Conservation (phyloP, 225 moss, liverwort and hornwort species). For the Sphagnum tenellum region DNA sequence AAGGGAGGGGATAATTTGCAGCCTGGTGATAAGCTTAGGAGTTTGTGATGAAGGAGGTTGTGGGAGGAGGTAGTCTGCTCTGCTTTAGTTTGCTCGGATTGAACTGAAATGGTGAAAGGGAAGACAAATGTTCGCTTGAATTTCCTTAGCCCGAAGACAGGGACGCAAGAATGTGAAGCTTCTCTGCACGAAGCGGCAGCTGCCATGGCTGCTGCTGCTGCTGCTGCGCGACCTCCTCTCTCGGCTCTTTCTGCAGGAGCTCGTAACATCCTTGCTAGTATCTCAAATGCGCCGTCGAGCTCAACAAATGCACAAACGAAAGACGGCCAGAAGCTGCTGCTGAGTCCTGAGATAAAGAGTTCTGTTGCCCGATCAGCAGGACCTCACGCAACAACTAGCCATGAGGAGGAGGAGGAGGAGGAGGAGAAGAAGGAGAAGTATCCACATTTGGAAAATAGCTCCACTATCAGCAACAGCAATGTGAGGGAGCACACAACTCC, state of each 20-base stretch:
- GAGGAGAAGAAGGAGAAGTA: background rate
- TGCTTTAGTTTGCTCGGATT: too few relatives aligned
- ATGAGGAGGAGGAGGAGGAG: too few relatives aligned
- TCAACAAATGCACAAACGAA: conserved; percentile 30
- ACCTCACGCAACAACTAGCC: too few relatives aligned
- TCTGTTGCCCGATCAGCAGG: too few relatives aligned
- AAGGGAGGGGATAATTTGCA: too few relatives aligned
- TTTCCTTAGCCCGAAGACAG: conserved; percentile 42
- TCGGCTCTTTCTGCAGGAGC: conserved; percentile 47
- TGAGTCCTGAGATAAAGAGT: background rate
- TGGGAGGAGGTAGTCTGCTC: too few relatives aligned
- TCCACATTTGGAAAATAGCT: conserved; percentile 22
- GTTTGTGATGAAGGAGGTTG: too few relatives aligned
- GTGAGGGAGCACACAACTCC: too few relatives aligned
- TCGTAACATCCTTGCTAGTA: conserved; percentile 33
- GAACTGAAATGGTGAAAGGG: conserved; percentile 50
- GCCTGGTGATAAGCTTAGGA: too few relatives aligned
- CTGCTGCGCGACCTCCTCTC: conserved; percentile 57
- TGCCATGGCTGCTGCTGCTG: conserved; percentile 8
- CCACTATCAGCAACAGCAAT: too few relatives aligned
- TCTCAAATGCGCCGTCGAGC: conserved; percentile 14
- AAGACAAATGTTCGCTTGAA: conserved; percentile 40
- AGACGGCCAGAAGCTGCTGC: conserved; percentile 3
- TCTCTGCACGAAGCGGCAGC: conserved; percentile 11
- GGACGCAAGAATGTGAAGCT: conserved; percentile 5